These are phyloP conservation scores for Mycena crocata DNA, from an alignment of 768 basidiomycete species.

Conservation along the genomic window DNA sequence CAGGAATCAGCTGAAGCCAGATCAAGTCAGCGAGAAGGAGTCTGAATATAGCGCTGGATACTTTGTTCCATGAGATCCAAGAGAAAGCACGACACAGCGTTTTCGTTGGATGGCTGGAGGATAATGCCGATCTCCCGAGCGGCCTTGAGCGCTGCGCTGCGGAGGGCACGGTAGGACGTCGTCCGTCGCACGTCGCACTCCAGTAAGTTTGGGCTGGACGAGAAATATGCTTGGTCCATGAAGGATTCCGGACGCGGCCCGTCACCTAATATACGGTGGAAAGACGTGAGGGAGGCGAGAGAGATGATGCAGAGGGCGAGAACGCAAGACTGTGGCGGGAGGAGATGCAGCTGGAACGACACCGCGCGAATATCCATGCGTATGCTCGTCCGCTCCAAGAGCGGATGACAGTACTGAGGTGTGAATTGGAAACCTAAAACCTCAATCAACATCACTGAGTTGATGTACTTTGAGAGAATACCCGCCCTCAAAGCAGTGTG, in stretches of 20 bases:
- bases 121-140: conserved; percentile 19
- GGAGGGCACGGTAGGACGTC: neutral
- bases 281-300: conserved; percentile 5
- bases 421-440: neutral
- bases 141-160: conserved; percentile 9
- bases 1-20: neutral
- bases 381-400: neutral
- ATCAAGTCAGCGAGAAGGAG: too few species aligned
- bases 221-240: neutral
- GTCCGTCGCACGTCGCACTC: conserved; percentile 16
- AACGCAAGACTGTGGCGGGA: conserved; percentile 14
- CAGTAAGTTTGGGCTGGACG: neutral
- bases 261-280: conserved; percentile 10
- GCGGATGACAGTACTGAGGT: conserved; percentile 2
- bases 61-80: conserved; percentile 20
- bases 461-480: too few species aligned
- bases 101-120: conserved; percentile 20
- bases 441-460: neutral
- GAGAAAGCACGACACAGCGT: conserved; percentile 22
- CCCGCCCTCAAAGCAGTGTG: conserved; percentile 22
- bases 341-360: conserved; percentile 9
- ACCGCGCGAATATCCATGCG: neutral
- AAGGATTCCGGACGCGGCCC: conserved; percentile 22
- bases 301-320: conserved; percentile 26
- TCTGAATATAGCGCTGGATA: neutral